Conservation (phyloP, 345 rosid species). For the Sonneratia alba region DNA sequence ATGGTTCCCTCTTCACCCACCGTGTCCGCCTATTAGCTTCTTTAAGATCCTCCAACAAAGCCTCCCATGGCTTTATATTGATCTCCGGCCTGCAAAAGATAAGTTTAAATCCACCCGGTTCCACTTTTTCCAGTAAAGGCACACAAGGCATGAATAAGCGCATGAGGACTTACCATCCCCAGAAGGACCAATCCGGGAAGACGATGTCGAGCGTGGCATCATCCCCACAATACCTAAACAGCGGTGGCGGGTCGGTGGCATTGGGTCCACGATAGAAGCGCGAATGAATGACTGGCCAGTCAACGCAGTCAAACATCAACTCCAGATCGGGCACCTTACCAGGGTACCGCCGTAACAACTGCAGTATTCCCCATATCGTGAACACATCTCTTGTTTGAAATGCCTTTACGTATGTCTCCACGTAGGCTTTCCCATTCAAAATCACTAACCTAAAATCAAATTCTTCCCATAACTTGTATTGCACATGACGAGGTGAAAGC, state of each 20-base stretch:
- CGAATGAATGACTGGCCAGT: conserved; percentile 49
- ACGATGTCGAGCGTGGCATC: conserved; percentile 45
- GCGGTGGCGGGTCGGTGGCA: conserved; percentile 41
- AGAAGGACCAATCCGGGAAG: conserved; percentile 89
- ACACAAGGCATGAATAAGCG: neutral
- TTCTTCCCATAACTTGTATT: neutral
- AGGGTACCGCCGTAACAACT: conserved; percentile 64
- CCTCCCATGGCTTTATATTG: conserved; percentile 66
- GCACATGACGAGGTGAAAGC: too few species aligned
- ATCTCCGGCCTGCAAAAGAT: conserved; percentile 52
- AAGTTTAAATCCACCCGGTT: neutral
- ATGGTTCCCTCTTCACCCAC: conserved; percentile 68
- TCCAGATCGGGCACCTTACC: conserved; percentile 76
- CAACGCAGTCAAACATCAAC: conserved; percentile 78
- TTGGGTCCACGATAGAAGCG: conserved; percentile 24
- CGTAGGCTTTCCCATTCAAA: conserved; percentile 43
- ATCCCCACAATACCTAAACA: conserved; percentile 71
- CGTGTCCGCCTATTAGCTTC: conserved; percentile 36
- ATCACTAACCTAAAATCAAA: conserved; percentile 25
- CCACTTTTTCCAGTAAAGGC: neutral
- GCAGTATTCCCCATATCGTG: conserved; percentile 80
- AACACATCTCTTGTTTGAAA: conserved; percentile 77
- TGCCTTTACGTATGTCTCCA: conserved; percentile 33
- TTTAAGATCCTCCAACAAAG: conserved; percentile 31
- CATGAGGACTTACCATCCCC: conserved; percentile 67